Evolutionary conservation across 108 stramenopile genomes (phyloP).

Genomic region (Pseudonitzschia multiseries): DNA sequence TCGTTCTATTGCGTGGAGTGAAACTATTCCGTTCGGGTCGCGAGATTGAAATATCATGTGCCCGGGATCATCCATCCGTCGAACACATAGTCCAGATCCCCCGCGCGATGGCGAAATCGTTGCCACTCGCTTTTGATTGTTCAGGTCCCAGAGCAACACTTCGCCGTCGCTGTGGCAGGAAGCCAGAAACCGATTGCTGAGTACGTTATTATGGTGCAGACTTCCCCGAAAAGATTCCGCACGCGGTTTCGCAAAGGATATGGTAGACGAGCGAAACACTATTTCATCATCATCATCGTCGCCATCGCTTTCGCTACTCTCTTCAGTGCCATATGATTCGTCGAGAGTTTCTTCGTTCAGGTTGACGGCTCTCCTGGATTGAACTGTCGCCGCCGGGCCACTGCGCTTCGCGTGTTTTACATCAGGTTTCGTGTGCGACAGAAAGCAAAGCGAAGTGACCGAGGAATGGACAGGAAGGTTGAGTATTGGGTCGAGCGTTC

Average conservation of each 20-base stretch:
- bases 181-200: conserved; percentile 24
- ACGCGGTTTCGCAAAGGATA: not conserved
- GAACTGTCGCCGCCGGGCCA: not conserved
- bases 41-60: conserved; percentile 67
- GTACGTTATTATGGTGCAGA: not conserved
- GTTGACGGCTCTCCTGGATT: not conserved
- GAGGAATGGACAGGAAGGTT: conserved; percentile 24
- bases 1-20: conserved; percentile 58
- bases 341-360: not conserved
- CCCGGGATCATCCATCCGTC: conserved; percentile 8
- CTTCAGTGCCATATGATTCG: not conserved
- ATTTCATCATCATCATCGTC: conserved; percentile 8
- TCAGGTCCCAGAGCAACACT: conserved; percentile 45
- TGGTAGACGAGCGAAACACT: conserved; percentile 24
- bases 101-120: conserved; percentile 15
- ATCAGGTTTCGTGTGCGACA: not conserved
- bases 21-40: conserved; percentile 69
- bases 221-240: not conserved
- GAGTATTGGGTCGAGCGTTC: conserved; percentile 28
- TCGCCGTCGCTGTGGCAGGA: conserved; percentile 46
- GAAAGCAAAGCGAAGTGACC: conserved; percentile 29
- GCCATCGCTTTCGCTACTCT: not conserved
- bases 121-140: conserved; percentile 11
- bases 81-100: conserved; percentile 24
- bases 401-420: not conserved